phyloP scores from a whole-genome alignment of 2,329 filamentous ascomycete genomes.

The Emmonsia crescens region DNA sequence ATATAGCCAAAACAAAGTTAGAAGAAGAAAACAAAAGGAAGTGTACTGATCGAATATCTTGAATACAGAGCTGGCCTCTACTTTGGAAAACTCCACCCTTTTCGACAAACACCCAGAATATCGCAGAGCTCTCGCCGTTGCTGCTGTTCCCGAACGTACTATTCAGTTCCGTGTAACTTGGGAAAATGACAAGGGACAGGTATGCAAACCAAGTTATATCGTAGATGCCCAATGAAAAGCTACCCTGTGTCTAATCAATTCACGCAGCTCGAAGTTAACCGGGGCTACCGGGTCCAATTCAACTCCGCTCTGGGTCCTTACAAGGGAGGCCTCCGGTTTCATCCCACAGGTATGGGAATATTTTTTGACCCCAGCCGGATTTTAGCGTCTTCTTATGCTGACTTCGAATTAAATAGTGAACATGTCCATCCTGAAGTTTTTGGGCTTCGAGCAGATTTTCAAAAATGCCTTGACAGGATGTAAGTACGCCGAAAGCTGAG shows the following conservation, averaged over 20 bases:
- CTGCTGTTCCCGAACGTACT: slow-evolving; percentile 83
- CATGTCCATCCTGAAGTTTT: slow-evolving; percentile 74
- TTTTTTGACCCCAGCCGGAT: no score
- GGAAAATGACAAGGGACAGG: slow-evolving; percentile 78
- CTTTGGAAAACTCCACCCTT: slow-evolving; percentile 84
- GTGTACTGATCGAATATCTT: slow-evolving; percentile 1
- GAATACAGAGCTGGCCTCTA: slow-evolving; percentile 72
- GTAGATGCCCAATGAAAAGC: slow-evolving; percentile 1
- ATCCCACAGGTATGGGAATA: slow-evolving; percentile 52
- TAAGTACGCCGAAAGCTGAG: slow-evolving; percentile 42
- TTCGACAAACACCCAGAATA: slow-evolving; percentile 94
- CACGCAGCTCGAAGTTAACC: slow-evolving; percentile 70
- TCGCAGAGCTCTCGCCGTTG: slow-evolving; percentile 77
- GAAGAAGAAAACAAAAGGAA: slow-evolving; percentile 10
- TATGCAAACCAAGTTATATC: slow-evolving; percentile 11
- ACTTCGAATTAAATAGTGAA: slow-evolving; percentile 30
- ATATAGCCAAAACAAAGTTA: not conserved
- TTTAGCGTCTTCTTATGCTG: slow-evolving; percentile 36
- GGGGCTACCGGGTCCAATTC: slow-evolving; percentile 94
- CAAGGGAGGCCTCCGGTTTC: slow-evolving; percentile 94
- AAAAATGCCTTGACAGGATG: slow-evolving; percentile 96
- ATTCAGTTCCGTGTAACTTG: slow-evolving; percentile 96
- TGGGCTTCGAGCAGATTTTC: slow-evolving; percentile 99
- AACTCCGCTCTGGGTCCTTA: slow-evolving; percentile 95
- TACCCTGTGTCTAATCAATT: slow-evolving; percentile 4